phyloP scores from a whole-genome alignment of 2,329 filamentous ascomycete genomes.

The Aspergillus quadrilineatus region DNA sequence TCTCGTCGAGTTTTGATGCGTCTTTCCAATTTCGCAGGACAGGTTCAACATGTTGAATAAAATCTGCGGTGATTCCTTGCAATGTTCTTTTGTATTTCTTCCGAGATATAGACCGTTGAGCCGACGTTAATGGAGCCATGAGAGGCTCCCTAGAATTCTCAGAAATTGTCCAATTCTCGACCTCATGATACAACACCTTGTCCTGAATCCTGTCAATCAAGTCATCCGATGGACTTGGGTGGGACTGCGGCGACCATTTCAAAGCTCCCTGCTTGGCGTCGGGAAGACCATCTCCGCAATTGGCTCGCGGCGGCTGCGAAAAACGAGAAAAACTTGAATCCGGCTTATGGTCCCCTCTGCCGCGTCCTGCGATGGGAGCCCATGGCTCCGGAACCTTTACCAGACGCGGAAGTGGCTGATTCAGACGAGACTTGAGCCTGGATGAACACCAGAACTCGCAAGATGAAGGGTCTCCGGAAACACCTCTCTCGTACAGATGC shows the following conservation, averaged over 20 bases:
- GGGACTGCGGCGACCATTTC: not conserved
- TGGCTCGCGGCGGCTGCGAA: not conserved
- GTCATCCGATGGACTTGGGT: constrained; percentile 32
- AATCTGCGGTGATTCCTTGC: constrained; percentile 40
- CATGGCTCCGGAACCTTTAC: not conserved
- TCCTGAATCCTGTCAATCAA: constrained; percentile 31
- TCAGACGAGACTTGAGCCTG: constrained; percentile 18
- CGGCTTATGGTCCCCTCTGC: not conserved
- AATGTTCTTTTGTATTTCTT: constrained; percentile 25
- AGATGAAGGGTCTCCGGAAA: constrained; percentile 10
- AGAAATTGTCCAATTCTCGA: constrained; percentile 6
- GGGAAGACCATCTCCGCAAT: not conserved
- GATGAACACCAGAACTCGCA: constrained; percentile 16
- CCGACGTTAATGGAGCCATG: constrained; percentile 12
- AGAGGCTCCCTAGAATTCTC: constrained; percentile 4
- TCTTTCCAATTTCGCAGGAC: constrained; percentile 18
- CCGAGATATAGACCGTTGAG: constrained; percentile 13
- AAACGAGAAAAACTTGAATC: not conserved
- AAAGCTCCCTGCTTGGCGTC: not conserved
- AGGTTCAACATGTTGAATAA: constrained; percentile 37
- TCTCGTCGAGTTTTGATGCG: constrained; percentile 23
- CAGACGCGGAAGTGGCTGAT: constrained; percentile 8
- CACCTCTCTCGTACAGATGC: not conserved
- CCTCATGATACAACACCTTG: constrained; percentile 17
- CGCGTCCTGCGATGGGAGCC: not conserved